A percentile compares a stretch with the other conserved stretches of the same genome.
Evolutionary conservation across 225 moss, liverwort and hornwort species (phyloP).

Genomic region (Physcomitrellopsis africana): DNA sequence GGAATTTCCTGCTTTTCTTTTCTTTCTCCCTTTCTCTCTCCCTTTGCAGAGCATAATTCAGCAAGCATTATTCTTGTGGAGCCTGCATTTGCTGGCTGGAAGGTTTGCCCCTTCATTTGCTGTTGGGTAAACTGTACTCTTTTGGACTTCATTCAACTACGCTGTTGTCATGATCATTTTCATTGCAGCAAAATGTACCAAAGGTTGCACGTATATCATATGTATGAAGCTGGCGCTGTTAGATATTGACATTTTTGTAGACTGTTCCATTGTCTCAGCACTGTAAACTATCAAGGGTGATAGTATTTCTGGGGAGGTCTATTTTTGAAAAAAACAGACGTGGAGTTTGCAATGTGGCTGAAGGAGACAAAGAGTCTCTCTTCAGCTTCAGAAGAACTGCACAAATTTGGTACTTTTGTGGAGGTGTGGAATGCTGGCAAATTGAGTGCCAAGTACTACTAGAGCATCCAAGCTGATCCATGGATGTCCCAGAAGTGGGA

Average conservation of each 20-base stretch:
- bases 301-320: constrained; percentile 54
- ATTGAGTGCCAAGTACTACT: constrained; percentile 58
- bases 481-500: constrained; percentile 65
- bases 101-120: constrained; percentile 6
- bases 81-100: constrained; percentile 29
- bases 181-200: background rate
- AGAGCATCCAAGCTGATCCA: constrained; percentile 56
- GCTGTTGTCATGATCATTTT: too few relatives aligned
- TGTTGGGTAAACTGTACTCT: too few relatives aligned
- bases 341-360: constrained; percentile 68
- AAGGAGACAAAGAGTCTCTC: constrained; percentile 58
- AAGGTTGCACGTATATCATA: background rate
- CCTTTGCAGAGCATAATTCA: constrained; percentile 40
- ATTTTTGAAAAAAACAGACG: constrained; percentile 59
- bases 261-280: too few relatives aligned
- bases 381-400: too few relatives aligned
- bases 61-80: constrained; percentile 23
- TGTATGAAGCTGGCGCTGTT: too few relatives aligned
- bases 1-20: background rate
- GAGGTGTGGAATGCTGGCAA: constrained; percentile 65
- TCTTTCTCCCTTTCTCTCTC: background rate
- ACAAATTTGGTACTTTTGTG: constrained; percentile 37
- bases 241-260: too few relatives aligned
- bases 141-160: too few relatives aligned
- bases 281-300: constrained; percentile 36